These are phyloP conservation scores for Rubia yunnanensis DNA, from an alignment of 257 asterid species.

Conservation along the genomic window DNA sequence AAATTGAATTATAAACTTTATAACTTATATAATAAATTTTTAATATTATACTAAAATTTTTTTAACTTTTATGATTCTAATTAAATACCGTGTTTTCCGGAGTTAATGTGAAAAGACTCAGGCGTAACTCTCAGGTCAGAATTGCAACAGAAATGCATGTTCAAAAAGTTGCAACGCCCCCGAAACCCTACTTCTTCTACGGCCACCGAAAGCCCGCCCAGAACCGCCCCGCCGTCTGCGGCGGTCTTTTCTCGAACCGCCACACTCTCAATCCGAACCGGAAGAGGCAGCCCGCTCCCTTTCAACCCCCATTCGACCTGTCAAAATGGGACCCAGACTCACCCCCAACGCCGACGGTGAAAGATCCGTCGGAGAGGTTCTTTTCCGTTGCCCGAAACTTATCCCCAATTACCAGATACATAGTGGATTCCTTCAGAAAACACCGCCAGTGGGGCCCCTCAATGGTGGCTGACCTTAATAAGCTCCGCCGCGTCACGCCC, in stretches of 20 bases:
- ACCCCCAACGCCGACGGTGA: not conserved
- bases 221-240: conserved; percentile 82
- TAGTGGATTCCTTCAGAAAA: conserved; percentile 70
- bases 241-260: conserved; percentile 85
- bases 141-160: not conserved
- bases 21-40: no score
- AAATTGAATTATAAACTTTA: no score
- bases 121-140: not conserved
- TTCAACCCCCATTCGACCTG: conserved; percentile 51
- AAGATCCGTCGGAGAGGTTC: conserved; percentile 64
- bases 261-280: conserved; percentile 32
- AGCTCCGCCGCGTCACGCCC: conserved; percentile 84
- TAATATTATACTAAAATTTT: no score
- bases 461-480: conserved; percentile 60
- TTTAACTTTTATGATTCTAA: no score
- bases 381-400: conserved; percentile 57
- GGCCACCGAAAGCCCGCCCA: conserved; percentile 93
- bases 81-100: no score
- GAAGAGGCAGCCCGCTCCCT: conserved; percentile 7
- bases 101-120: no score
- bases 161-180: conserved; percentile 13
- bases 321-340: conserved; percentile 78
- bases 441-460: conserved; percentile 66
- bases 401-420: conserved; percentile 82
- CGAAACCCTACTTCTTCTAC: conserved; percentile 70